These are phyloP conservation scores for Nigrograna mackinnonii DNA, from an alignment of 2,329 filamentous ascomycete species.

Conservation along the genomic window DNA sequence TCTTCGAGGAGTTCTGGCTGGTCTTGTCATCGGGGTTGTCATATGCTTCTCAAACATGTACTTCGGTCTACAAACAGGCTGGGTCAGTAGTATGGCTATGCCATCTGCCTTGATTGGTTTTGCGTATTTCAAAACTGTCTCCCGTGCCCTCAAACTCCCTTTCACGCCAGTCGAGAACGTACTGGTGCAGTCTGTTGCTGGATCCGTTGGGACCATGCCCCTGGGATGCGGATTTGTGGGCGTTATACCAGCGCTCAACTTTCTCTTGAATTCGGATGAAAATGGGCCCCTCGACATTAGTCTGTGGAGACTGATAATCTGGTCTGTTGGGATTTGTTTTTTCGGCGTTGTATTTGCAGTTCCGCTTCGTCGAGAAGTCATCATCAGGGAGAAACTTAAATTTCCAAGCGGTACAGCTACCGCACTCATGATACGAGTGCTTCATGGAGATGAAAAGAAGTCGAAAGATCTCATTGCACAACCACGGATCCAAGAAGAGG, in stretches of 20 bases:
- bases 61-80: slow-evolving; percentile 92
- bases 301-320: slow-evolving; percentile 79
- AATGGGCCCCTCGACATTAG: slow-evolving; percentile 74
- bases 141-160: slow-evolving; percentile 72
- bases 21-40: slow-evolving; percentile 81
- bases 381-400: slow-evolving; percentile 87
- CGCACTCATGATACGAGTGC: slow-evolving; percentile 85
- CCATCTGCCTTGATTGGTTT: slow-evolving; percentile 93
- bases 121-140: slow-evolving; percentile 83
- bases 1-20: slow-evolving; percentile 75
- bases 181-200: slow-evolving; percentile 92
- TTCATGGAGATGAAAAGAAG: slow-evolving; percentile 67
- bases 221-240: slow-evolving; percentile 94
- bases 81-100: slow-evolving; percentile 93
- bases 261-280: slow-evolving; percentile 76
- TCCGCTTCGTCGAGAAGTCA: slow-evolving; percentile 85
- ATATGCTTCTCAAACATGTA: slow-evolving; percentile 99
- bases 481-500: not conserved
- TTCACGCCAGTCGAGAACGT: slow-evolving; percentile 98
- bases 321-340: slow-evolving; percentile 91
- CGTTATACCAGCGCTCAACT: slow-evolving; percentile 91
- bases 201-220: slow-evolving; percentile 95
- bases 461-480: slow-evolving; percentile 5
- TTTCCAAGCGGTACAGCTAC: slow-evolving; percentile 97
- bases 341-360: slow-evolving; percentile 98